Percentiles rank a stretch among this genome's conserved stretches.
phyloP scores from a whole-genome alignment of 805 yeast species.

The Barnettozyma californica region DNA sequence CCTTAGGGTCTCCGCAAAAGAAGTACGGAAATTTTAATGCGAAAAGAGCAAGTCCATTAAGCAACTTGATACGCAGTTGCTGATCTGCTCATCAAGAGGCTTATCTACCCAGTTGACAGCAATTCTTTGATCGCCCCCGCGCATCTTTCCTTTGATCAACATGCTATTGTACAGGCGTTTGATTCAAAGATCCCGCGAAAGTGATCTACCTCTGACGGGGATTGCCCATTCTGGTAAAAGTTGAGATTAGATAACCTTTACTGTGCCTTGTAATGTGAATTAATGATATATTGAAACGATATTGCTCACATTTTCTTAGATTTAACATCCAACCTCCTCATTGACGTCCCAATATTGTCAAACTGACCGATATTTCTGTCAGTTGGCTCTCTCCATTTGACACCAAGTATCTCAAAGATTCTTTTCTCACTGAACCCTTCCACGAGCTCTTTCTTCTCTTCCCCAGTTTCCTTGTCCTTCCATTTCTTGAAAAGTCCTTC shows the following conservation, averaged over 20 bases:
- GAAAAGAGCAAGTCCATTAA: neutral
- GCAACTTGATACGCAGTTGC: neutral
- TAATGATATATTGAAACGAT: too few relatives aligned
- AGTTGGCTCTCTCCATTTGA: constrained; percentile 27
- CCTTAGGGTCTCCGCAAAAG: neutral
- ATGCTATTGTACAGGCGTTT: too few relatives aligned
- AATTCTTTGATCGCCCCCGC: neutral
- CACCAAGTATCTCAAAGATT: constrained; percentile 41
- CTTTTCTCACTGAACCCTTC: constrained; percentile 39
- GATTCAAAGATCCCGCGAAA: neutral
- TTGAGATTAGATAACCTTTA: neutral
- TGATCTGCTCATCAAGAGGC: neutral
- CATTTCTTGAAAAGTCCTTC: constrained; percentile 35
- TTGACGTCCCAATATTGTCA: neutral
- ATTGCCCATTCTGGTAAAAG: neutral
- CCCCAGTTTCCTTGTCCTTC: constrained; percentile 8
- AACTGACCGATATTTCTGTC: constrained; percentile 24
- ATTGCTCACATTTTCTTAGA: neutral
- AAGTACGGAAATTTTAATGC: neutral
- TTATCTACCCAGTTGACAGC: neutral
- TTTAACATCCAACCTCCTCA: neutral
- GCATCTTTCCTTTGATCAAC: too few relatives aligned
- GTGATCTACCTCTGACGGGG: neutral
- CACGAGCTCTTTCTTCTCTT: constrained; percentile 23
- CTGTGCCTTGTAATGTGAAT: too few relatives aligned